Base-by-base conservation (phyloP, 345 rosid species). In the Nephelium lappaceum region DNA sequence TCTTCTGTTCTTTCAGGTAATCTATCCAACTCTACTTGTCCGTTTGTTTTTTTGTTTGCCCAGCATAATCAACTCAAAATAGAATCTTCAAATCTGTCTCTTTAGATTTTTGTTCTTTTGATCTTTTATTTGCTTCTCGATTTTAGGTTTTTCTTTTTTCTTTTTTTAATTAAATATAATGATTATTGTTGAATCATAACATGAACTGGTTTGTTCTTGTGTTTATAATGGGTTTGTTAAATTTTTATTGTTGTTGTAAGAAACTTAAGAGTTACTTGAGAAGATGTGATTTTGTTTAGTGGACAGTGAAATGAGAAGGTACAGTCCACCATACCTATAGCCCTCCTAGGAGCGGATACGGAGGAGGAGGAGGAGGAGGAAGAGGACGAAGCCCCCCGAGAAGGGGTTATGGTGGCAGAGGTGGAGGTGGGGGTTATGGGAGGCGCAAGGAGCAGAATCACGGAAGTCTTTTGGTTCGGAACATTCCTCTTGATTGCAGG, bases 401-500 rank as follows among this genome's bases (percentile, higher is more conserved):
- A 72, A 87, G 95, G 83, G 90, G 92, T n/a, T 85, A 86, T 76
- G 90, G 86, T 11, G 85, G 90, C 0, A 88, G 94, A 10, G 89
- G 92, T 0, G 90, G 97, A 21, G 91, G 92, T 0, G 90, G 97
- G 19, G 97, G 97, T 8, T 83, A 81, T 80, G 94, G 95, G 51
- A 91, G 99, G 80, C 92, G 94, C 77, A 89, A 80, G 82, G 97
- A 91, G 25, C 93, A 88, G 51, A 86, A 81, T 43, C 87, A 83
- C 36, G 97, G 99, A 77, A 95, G 98, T 82, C 94, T 94, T 47
- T 80, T 95, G 87, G 97, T 96, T 81, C 91, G 99, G 27, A 96
- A 96, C 79, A 91, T 96, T 81, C 97, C 99, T 76, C 87, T 91
- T 24, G 97, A 94, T 86, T 94, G 97, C 92, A 88, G 99, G 98